Percentiles rank a stretch among this genome's conserved stretches.
Evolutionary conservation across 371 early-diverging fungal species (phyloP).

Genomic region (Zychaea mexicana): DNA sequence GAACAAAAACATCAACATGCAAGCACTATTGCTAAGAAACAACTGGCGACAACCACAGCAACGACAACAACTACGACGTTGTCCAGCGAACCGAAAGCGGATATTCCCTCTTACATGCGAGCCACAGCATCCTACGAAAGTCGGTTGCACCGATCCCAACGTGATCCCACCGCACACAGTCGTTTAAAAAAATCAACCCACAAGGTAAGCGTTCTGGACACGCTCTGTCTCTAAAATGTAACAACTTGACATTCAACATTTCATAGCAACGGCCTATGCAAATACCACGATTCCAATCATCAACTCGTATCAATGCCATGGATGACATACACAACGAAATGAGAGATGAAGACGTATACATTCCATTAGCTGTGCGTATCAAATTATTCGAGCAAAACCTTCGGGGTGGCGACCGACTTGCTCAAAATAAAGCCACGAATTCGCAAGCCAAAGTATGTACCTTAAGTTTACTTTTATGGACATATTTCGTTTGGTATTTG

Average conservation of each 20-base stretch:
- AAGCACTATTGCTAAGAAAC: no score
- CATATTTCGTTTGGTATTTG: not conserved
- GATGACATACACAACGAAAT: constrained; percentile 27
- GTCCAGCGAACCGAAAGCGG: not conserved
- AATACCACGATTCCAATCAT: constrained; percentile 17
- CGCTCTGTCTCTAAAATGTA: no score
- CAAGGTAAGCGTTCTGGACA: not conserved
- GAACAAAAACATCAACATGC: not conserved
- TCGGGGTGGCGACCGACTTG: not conserved
- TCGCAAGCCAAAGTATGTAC: not conserved
- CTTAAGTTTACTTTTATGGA: not conserved
- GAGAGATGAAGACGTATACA: constrained; percentile 19
- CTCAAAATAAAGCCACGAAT: not conserved
- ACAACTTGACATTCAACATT: no score
- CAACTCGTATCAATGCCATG: constrained; percentile 28
- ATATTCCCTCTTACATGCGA: constrained; percentile 20
- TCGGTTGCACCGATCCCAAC: not conserved
- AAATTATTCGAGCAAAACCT: constrained; percentile 23
- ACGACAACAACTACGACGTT: not conserved
- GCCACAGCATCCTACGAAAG: constrained; percentile 18
- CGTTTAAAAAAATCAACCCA: no score
- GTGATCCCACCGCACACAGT: no score
- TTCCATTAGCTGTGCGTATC: constrained; percentile 23
- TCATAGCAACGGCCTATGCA: no score
- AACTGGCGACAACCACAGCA: not conserved